A percentile compares a stretch with the other conserved stretches of the same genome.
Evolutionary conservation across 768 basidiomycete species (phyloP).

Genomic region (Lactifluus pinguis): DNA sequence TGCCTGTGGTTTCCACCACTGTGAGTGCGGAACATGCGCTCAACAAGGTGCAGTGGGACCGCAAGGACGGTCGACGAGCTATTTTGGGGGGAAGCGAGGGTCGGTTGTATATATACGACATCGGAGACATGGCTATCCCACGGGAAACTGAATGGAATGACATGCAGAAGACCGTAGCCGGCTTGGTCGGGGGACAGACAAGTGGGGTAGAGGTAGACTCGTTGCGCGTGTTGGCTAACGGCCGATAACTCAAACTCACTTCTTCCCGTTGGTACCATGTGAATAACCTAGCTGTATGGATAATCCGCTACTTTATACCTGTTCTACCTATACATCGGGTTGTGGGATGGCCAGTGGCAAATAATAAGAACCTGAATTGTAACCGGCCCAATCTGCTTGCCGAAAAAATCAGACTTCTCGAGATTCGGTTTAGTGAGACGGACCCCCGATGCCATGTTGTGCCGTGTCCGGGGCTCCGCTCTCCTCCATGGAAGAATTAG

Average conservation of each 20-base stretch:
- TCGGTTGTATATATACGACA: constrained; percentile 86
- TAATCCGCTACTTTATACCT: constrained; percentile 8
- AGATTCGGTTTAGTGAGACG: background rate
- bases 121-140: constrained; percentile 84
- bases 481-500: background rate
- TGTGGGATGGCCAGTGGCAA: background rate
- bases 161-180: constrained; percentile 77
- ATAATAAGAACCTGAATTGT: background rate
- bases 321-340: background rate
- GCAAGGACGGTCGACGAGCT: constrained; percentile 82
- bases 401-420: background rate
- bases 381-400: background rate
- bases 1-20: constrained; percentile 80
- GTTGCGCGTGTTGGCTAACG: constrained; percentile 27
- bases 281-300: constrained; percentile 1
- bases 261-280: background rate
- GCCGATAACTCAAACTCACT: constrained; percentile 27
- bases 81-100: constrained; percentile 92
- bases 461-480: background rate
- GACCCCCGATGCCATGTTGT: constrained; percentile 15
- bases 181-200: constrained; percentile 42
- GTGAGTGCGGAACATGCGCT: constrained; percentile 76
- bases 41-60: constrained; percentile 95
- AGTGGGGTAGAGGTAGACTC: constrained; percentile 30
- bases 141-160: constrained; percentile 92